These are phyloP conservation scores for Rhododendron griersonianum DNA, from an alignment of 148 eudicot genomes.

Conservation along the genomic window DNA sequence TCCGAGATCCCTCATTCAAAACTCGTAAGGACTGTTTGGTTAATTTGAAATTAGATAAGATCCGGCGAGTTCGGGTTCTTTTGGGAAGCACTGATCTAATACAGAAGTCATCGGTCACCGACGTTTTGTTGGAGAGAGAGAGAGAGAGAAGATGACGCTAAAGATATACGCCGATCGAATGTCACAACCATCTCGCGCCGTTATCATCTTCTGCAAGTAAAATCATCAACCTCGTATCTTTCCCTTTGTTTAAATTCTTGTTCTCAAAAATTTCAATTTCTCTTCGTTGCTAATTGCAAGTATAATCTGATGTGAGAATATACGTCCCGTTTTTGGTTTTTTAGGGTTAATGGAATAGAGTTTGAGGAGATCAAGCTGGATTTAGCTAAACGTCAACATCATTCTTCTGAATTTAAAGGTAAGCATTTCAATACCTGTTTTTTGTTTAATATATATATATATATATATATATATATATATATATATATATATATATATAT, in stretches of 20 bases:
- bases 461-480: too few species aligned
- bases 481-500: too few species aligned
- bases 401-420: slow-evolving; percentile 57
- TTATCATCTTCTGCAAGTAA: slow-evolving; percentile 72
- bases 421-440: slow-evolving; percentile 4
- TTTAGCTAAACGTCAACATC: slow-evolving; percentile 47
- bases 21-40: too few species aligned
- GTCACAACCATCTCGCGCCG: slow-evolving; percentile 79
- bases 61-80: too few species aligned
- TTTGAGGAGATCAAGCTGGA: slow-evolving; percentile 70
- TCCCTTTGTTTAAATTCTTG: background rate
- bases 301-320: background rate
- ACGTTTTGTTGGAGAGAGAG: too few species aligned
- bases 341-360: slow-evolving; percentile 61
- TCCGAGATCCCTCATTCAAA: too few species aligned
- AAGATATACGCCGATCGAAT: slow-evolving; percentile 62
- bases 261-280: background rate
- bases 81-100: too few species aligned
- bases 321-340: background rate
- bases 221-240: background rate
- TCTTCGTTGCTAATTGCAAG: background rate
- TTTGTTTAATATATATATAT: too few species aligned
- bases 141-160: slow-evolving; percentile 35
- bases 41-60: too few species aligned
- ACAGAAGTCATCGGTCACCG: too few species aligned